These are phyloP conservation scores for Tagetes erecta DNA, from an alignment of 129 eudicot species.

Conservation along the genomic window DNA sequence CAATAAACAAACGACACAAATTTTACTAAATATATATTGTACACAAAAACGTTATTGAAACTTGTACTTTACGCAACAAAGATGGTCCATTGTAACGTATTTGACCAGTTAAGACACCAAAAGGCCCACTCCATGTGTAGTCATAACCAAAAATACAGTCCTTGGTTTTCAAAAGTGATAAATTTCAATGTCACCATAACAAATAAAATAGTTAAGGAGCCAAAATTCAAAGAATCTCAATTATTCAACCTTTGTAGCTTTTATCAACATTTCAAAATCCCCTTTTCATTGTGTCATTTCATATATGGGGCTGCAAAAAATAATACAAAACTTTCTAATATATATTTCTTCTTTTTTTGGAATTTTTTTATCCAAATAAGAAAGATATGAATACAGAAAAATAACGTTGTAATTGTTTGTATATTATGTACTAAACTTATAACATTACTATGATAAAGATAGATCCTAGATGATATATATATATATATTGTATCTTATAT, in stretches of 20 bases:
- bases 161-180: constrained; percentile 18
- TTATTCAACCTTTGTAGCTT: constrained; percentile 15
- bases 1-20: too few species aligned
- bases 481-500: too few species aligned
- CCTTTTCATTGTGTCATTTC: constrained; percentile 29
- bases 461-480: too few species aligned
- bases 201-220: constrained; percentile 33
- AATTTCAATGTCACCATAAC: constrained; percentile 28
- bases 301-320: background rate
- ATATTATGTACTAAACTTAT: background rate
- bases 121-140: constrained; percentile 39
- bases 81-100: constrained; percentile 22
- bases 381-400: background rate
- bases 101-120: constrained; percentile 25
- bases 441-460: background rate
- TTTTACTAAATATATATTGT: too few species aligned
- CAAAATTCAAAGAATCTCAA: constrained; percentile 36
- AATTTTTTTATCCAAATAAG: too few species aligned
- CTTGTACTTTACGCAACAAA: constrained; percentile 18
- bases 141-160: constrained; percentile 38
- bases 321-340: too few species aligned
- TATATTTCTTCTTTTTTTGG: too few species aligned
- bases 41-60: background rate
- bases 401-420: background rate
- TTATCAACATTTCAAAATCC: constrained; percentile 27